Percentiles rank a stretch among this genome's conserved stretches.
Conservation (phyloP, 2,329 filamentous ascomycete genomes). For the Paraconiothyrium brasiliense region DNA sequence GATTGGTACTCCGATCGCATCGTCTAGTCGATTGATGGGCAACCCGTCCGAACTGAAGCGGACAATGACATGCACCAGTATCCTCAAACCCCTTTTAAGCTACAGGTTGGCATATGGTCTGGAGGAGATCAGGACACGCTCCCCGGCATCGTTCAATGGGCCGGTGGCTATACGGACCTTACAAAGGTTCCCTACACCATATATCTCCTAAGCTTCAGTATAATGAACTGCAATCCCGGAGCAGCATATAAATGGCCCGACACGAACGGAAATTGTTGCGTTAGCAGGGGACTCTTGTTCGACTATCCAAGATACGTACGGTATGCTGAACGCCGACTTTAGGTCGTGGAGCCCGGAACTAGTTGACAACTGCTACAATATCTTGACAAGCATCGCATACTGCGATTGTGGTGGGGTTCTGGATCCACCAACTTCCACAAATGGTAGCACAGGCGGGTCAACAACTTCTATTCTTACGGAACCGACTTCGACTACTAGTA, state of each 20-base stretch:
- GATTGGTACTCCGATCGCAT: background rate
- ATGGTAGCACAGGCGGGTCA: background rate
- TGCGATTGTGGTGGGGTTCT: too few species aligned
- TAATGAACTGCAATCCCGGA: background rate
- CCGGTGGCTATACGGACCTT: background rate
- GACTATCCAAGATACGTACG: too few species aligned
- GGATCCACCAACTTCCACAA: background rate
- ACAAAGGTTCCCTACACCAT: background rate
- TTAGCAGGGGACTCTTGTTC: too few species aligned
- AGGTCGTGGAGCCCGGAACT: too few species aligned
- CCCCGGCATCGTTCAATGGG: background rate
- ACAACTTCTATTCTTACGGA: background rate
- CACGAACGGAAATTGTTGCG: too few species aligned
- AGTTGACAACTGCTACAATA: too few species aligned
- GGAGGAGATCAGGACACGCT: background rate
- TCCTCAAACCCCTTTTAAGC: background rate
- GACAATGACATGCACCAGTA: background rate
- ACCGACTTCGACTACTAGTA: background rate
- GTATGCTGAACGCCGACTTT: too few species aligned
- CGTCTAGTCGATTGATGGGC: background rate
- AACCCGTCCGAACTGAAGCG: background rate
- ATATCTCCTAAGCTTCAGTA: background rate
- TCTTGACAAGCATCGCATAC: too few species aligned
- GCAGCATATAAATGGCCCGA: background rate
- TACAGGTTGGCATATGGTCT: background rate